Evolutionary conservation across 441 rosid species (phyloP).

Genomic region (Omphalea diandra): DNA sequence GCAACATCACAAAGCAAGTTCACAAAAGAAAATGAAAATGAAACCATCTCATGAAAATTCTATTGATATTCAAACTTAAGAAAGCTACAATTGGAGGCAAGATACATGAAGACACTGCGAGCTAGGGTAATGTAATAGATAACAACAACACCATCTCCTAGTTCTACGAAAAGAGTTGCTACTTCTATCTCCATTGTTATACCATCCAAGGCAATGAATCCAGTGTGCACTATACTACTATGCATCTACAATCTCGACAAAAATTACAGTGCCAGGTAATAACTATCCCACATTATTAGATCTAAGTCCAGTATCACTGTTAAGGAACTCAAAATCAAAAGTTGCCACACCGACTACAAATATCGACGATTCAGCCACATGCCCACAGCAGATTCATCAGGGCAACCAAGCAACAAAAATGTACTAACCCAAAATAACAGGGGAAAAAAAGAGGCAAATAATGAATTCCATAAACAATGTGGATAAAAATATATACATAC

Average conservation of each 20-base stretch:
- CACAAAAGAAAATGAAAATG: not conserved
- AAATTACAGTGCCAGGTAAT: not conserved
- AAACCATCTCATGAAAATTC: not conserved
- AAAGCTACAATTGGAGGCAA: not conserved
- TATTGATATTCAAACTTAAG: not conserved
- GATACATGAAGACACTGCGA: not conserved
- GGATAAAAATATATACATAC: slow-evolving; percentile 12
- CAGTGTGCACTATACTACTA: not conserved
- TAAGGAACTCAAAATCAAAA: not conserved
- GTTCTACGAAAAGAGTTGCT: not conserved
- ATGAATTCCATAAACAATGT: not conserved
- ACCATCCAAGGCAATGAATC: not conserved
- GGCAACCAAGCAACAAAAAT: not conserved
- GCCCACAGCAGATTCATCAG: not conserved
- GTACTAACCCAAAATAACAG: not conserved
- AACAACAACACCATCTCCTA: not conserved
- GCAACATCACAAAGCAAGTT: not conserved
- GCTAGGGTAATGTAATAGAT: not conserved
- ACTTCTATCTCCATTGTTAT: not conserved
- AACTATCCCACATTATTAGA: too few relatives aligned
- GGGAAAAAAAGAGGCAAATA: not conserved
- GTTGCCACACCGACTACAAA: too few relatives aligned
- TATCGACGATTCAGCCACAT: too few relatives aligned
- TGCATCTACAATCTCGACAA: not conserved
- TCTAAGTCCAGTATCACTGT: not conserved